Conservation (phyloP, 768 basidiomycete genomes). For the Sarcodon sp. region DNA sequence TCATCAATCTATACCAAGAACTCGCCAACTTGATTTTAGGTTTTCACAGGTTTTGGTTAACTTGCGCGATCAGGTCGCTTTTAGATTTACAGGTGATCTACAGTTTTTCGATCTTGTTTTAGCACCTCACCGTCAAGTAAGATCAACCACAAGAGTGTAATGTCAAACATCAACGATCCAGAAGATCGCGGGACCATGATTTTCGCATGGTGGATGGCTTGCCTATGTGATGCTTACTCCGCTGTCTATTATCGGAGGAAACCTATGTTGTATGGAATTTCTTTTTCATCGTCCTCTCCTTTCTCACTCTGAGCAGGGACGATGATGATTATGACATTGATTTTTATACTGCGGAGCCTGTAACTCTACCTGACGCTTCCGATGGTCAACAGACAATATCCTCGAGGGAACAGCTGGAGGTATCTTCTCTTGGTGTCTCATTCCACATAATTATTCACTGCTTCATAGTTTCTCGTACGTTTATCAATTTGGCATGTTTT, state of each 20-base stretch:
- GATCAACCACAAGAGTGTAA: slow-evolving; percentile 79
- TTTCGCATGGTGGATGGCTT: slow-evolving; percentile 92
- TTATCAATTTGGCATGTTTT: slow-evolving; percentile 4
- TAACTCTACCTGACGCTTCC: slow-evolving; percentile 18
- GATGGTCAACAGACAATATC: slow-evolving; percentile 31
- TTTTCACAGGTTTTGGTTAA: slow-evolving; percentile 79
- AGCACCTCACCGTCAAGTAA: slow-evolving; percentile 13
- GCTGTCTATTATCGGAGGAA: slow-evolving; percentile 79
- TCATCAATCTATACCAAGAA: slow-evolving; percentile 5
- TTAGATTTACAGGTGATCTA: slow-evolving; percentile 52
- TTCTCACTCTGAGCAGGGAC: slow-evolving; percentile 26
- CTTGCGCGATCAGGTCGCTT: slow-evolving; percentile 64
- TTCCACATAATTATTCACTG: slow-evolving; percentile 6
- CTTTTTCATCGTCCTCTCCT: background rate
- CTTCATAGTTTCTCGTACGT: slow-evolving; percentile 53
- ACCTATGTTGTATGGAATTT: slow-evolving; percentile 46
- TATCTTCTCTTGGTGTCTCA: slow-evolving; percentile 12
- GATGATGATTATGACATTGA: slow-evolving; percentile 87
- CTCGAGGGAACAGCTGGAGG: slow-evolving; percentile 72
- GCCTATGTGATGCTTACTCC: slow-evolving; percentile 72
- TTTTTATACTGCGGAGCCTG: slow-evolving; percentile 68
- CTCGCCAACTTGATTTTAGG: slow-evolving; percentile 29
- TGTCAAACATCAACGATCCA: slow-evolving; percentile 58
- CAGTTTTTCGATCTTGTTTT: background rate
- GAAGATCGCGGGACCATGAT: slow-evolving; percentile 77